These are phyloP conservation scores for Ailanthus altissimus DNA, from an alignment of 345 rosid genomes.

Conservation along the genomic window DNA sequence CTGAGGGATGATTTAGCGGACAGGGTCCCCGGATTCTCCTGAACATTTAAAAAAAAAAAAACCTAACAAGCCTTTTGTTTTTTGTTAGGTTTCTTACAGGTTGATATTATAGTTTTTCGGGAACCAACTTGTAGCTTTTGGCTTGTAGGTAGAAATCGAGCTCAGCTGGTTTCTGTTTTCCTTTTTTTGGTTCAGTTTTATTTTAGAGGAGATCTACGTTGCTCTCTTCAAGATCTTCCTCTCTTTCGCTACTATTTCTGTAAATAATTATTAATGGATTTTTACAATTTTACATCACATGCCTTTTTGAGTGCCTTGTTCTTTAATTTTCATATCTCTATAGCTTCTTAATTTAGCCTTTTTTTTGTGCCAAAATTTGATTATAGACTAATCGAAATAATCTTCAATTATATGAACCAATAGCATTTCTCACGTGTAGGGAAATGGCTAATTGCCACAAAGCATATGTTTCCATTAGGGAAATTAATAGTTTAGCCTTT, in stretches of 20 bases:
- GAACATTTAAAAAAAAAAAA: background rate
- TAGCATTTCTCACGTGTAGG: background rate
- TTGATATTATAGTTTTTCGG: constrained; percentile 12
- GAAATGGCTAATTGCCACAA: background rate
- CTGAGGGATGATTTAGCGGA: constrained; percentile 44
- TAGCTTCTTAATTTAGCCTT: background rate
- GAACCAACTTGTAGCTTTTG: constrained; percentile 56
- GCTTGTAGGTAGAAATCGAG: constrained; percentile 39
- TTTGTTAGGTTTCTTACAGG: background rate
- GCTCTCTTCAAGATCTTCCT: background rate
- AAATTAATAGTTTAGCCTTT: no score
- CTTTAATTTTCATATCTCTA: no score
- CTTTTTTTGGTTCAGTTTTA: background rate
- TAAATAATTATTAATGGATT: constrained; percentile 4
- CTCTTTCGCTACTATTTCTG: background rate
- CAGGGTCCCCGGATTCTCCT: constrained; percentile 52
- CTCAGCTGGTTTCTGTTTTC: constrained; percentile 51
- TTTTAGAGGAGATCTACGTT: background rate
- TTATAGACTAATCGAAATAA: background rate
- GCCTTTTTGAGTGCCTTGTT: no score
- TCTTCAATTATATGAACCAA: background rate
- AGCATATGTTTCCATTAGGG: no score
- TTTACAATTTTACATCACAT: background rate
- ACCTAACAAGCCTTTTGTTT: constrained; percentile 10
- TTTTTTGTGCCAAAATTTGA: background rate